phyloP scores from a whole-genome alignment of 2,329 filamentous ascomycete genomes.

The Colletotrichum sp. region DNA sequence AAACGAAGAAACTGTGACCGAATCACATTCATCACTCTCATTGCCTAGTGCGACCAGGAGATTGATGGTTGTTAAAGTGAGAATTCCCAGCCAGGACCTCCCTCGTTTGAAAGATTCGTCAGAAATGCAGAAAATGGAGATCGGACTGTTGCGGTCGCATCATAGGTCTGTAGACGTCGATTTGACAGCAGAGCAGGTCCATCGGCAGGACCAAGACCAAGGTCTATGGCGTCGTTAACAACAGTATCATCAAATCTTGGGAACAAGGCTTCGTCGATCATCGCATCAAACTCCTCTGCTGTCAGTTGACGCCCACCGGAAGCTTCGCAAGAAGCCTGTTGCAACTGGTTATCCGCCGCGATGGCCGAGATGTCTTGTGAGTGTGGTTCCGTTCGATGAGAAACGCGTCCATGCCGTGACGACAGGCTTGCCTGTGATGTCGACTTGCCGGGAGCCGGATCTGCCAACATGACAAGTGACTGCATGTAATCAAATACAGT shows the following conservation, averaged over 20 bases:
- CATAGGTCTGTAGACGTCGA: neutral
- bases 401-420: neutral
- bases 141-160: too few species aligned
- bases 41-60: neutral
- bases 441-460: neutral
- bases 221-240: neutral
- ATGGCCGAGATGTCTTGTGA: neutral
- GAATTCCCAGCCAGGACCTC: neutral
- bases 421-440: neutral
- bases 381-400: neutral
- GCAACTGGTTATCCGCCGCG: neutral
- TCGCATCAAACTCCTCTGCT: neutral
- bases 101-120: too few species aligned
- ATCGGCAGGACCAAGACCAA: neutral
- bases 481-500: neutral
- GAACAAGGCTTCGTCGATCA: neutral
- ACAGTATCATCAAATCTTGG: neutral
- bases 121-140: too few species aligned
- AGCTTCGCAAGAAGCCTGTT: neutral
- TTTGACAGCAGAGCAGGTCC: neutral
- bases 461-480: neutral
- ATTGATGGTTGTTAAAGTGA: neutral
- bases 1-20: neutral
- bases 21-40: neutral
- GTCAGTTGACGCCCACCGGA: neutral